phyloP scores from a whole-genome alignment of 2,329 filamentous ascomycete genomes.

The Talaromyces sp. region DNA sequence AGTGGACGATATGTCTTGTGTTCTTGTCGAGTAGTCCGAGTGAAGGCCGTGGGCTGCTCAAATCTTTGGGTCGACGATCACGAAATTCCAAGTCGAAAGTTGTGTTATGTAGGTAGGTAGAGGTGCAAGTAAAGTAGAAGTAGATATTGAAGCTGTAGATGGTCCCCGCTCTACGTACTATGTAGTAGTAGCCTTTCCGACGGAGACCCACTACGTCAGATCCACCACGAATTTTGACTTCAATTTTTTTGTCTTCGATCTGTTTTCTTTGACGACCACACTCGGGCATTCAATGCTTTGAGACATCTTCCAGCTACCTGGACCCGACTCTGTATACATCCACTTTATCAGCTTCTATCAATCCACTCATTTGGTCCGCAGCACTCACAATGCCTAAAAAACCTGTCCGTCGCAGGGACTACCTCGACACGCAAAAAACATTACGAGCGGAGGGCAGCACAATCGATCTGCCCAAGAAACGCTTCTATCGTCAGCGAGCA shows the following conservation, averaged over 20 bases:
- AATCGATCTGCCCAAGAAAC: constrained; percentile 78
- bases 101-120: not conserved
- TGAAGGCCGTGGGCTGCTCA: not conserved
- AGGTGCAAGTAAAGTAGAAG: not conserved
- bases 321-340: not conserved
- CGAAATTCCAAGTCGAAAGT: not conserved
- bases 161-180: constrained; percentile 2
- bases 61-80: not conserved
- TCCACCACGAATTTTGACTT: constrained; percentile 4
- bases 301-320: not conserved
- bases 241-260: not conserved
- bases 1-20: not conserved
- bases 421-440: constrained; percentile 51
- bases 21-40: no score
- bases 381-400: constrained; percentile 42
- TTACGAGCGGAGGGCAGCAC: constrained; percentile 28
- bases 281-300: not conserved
- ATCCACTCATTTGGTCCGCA: not conserved
- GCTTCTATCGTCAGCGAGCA: constrained; percentile 91
- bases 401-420: constrained; percentile 53
- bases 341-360: not conserved
- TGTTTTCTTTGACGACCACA: not conserved
- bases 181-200: not conserved
- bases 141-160: not conserved
- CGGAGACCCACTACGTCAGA: constrained; percentile 13